Base-by-base conservation (phyloP, 495 filamentous ascomycete genomes). In the Penicillium taxi region DNA sequence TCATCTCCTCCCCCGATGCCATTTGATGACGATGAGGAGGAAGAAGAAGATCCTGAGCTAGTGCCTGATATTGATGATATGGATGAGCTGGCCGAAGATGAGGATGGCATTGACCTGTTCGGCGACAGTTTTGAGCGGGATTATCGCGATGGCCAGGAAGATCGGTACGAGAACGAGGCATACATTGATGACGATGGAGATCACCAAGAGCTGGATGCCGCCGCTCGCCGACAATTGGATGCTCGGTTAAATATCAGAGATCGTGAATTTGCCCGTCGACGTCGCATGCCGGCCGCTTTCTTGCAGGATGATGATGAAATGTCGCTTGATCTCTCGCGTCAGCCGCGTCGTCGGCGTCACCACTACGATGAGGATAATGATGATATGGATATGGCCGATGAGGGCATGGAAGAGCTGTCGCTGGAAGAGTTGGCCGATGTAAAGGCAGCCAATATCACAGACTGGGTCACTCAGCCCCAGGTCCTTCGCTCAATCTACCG, bases 21-120 rank as follows among this genome's bases (percentile, higher is more conserved):
- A 26, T 67, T 70, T 25, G 72, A 78, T 35, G 48, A 53, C 16
- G 69, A 90, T 47, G 81, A 88, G n/a, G 81, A 89, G 23, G 81
- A 88, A 36, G 74, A 78, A 24, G 80, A 82, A 26, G 83, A 86
- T 32, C 69, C 74, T 35, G 82, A 87, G 42, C 58, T 93, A 5
- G 69, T 81, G 28, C 80, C 73, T 30, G 87, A 94, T 50, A 78
- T 96, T 47, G 89, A 96, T 38, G 93, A 99, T 50, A 75, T 86
- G 29, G 93, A 96, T 47, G 93, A 99, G 59, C 77, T 88, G 77
- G 93, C 89, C 8, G 93, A 96, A 58, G 91, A 96, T 50, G 85
- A 91, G 48, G 84, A 81, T 28, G 84, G 84, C 12, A 94, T 96
- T 48, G 90, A 99, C 63, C 75, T 99, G 17, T 96, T 96, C 52